Evolutionary conservation across 2,329 filamentous ascomycete species (phyloP).

Genomic region (Aspergillus texensis): DNA sequence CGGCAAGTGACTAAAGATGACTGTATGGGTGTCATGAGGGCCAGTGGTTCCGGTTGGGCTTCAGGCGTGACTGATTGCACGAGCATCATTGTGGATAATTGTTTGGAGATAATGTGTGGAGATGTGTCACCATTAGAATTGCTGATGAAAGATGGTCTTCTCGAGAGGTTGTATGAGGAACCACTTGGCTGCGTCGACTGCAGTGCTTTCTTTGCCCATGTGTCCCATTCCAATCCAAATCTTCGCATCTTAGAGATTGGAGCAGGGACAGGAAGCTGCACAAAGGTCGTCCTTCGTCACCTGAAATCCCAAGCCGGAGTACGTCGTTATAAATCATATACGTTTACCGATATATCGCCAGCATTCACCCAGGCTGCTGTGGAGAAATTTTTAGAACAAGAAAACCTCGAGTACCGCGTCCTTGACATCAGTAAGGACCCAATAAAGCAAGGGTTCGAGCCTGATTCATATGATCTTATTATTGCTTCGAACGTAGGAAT

Average conservation of each 20-base stretch:
- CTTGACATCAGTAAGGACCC: conserved; percentile 30
- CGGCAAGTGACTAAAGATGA: too few species aligned
- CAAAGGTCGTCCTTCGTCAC: neutral
- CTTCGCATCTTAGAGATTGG: conserved; percentile 20
- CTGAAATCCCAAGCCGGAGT: neutral
- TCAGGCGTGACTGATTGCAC: too few species aligned
- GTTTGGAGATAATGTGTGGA: too few species aligned
- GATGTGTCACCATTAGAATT: too few species aligned
- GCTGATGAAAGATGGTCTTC: too few species aligned
- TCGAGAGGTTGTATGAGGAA: too few species aligned
- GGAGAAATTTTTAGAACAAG: conserved; percentile 15
- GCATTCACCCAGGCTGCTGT: conserved; percentile 24
- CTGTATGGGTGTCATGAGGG: too few species aligned
- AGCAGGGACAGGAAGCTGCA: conserved; percentile 22
- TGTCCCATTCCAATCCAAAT: conserved; percentile 8
- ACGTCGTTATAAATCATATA: conserved; percentile 13
- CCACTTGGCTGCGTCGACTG: conserved; percentile 1
- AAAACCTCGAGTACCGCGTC: conserved; percentile 22
- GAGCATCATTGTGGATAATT: too few species aligned
- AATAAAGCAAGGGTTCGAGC: conserved; percentile 23
- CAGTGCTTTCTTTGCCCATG: too few species aligned
- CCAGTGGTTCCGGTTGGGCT: too few species aligned
- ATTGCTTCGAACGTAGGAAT: conserved; percentile 2
- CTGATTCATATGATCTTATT: conserved; percentile 29
- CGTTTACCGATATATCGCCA: conserved; percentile 27